Conservation (phyloP, 2,329 filamentous ascomycete genomes). For the Alternaria arborescens region DNA sequence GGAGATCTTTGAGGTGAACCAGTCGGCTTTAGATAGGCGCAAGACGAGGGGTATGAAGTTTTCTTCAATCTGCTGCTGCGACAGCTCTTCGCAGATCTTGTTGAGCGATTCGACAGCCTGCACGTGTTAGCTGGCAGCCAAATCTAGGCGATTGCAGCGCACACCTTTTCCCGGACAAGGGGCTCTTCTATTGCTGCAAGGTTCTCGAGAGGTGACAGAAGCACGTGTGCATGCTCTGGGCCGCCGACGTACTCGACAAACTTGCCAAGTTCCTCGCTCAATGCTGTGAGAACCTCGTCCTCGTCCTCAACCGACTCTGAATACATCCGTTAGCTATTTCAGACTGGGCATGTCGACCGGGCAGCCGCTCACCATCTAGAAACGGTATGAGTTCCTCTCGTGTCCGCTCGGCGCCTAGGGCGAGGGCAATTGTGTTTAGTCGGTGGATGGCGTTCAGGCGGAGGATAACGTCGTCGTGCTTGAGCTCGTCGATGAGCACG, state of each 20-base stretch:
- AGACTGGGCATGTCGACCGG: neutral
- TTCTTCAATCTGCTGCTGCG: constrained; percentile 91
- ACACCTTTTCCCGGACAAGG: constrained; percentile 94
- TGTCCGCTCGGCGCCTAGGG: constrained; percentile 93
- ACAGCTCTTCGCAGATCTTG: constrained; percentile 96
- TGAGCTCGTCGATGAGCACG: constrained; percentile 98
- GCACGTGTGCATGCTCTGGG: constrained; percentile 90
- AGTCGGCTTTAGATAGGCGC: constrained; percentile 97
- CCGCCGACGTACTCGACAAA: constrained; percentile 99
- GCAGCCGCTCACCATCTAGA: constrained; percentile 80
- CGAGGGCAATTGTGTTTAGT: constrained; percentile 96
- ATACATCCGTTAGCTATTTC: constrained; percentile 44
- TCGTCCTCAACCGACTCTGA: constrained; percentile 98
- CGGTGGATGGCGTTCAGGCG: constrained; percentile 98
- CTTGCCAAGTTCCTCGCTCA: constrained; percentile 94
- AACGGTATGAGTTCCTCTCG: constrained; percentile 99
- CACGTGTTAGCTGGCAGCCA: constrained; percentile 40
- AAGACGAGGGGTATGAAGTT: constrained; percentile 96
- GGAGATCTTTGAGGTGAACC: constrained; percentile 99
- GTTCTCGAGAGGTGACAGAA: constrained; percentile 96
- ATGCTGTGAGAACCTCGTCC: constrained; percentile 94
- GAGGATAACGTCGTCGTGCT: constrained; percentile 99
- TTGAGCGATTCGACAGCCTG: constrained; percentile 98
- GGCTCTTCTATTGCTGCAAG: constrained; percentile 98
- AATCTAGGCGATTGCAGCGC: constrained; percentile 1